Percentiles rank a stretch among this genome's conserved stretches.
Conservation (phyloP, 148 eudicot genomes). For the Fagopyrum homotropicum region DNA sequence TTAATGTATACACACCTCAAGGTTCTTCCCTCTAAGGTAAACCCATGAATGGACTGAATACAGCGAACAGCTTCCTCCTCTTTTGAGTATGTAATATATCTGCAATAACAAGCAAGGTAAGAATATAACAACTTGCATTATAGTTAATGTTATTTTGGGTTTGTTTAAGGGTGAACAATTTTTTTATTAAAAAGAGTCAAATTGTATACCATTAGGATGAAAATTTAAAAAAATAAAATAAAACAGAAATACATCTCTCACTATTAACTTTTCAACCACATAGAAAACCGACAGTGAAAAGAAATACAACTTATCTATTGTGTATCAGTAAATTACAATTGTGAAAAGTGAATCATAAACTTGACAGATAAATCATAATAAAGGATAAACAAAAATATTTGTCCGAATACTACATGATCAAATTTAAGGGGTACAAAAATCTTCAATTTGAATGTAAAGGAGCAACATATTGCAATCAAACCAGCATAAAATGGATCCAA, state of each 20-base stretch:
- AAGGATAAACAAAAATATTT: neutral
- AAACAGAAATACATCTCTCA: too few relatives aligned
- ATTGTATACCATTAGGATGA: too few relatives aligned
- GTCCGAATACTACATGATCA: neutral
- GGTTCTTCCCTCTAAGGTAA: slow-evolving; percentile 63
- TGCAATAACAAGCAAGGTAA: slow-evolving; percentile 19
- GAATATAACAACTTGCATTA: neutral
- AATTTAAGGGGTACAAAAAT: neutral
- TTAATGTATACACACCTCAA: slow-evolving; percentile 42
- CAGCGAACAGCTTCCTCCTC: slow-evolving; percentile 97
- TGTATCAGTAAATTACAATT: neutral
- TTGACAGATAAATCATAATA: neutral
- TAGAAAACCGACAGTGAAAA: too few relatives aligned
- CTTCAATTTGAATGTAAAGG: neutral
- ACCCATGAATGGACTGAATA: slow-evolving; percentile 90
- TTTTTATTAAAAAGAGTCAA: too few relatives aligned
- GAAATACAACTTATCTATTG: too few relatives aligned
- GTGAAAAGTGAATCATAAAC: neutral
- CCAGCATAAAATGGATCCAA: neutral
- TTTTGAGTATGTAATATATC: slow-evolving; percentile 91
- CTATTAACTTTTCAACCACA: too few relatives aligned
- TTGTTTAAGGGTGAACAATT: too few relatives aligned
- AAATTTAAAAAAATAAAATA: too few relatives aligned
- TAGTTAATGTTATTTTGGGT: too few relatives aligned
- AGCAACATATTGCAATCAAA: neutral